Conservation (phyloP, 2,329 filamentous ascomycete species). For the Zymoseptoria passerinii region DNA sequence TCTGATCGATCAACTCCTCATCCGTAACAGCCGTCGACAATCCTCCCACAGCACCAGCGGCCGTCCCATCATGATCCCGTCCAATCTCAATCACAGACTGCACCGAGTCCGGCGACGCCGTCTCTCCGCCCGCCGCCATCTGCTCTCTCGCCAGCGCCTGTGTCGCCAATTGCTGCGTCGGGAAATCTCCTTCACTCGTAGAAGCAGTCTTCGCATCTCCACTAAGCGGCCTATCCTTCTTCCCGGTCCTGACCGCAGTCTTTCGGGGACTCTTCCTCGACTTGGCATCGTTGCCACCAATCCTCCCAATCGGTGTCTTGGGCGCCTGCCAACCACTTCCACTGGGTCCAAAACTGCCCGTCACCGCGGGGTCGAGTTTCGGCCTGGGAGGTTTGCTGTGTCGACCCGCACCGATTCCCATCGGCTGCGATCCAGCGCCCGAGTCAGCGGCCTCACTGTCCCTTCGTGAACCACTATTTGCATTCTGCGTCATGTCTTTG, state of each 20-base stretch:
- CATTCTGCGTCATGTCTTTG: conserved; percentile 23
- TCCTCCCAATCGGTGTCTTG: conserved; percentile 19
- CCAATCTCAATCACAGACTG: conserved; percentile 15
- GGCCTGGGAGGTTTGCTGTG: conserved; percentile 5
- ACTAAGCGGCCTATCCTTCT: conserved; percentile 8
- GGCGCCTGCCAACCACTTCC: conserved; percentile 13
- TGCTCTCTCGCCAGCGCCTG: conserved; percentile 6
- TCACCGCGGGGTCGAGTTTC: conserved; percentile 12
- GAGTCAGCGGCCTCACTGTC: conserved; percentile 24
- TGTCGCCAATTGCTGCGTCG: conserved; percentile 3
- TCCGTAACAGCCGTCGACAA: conserved; percentile 8
- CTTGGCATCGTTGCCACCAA: conserved; percentile 18
- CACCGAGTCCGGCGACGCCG: conserved; percentile 17
- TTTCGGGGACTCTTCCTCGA: conserved; percentile 23
- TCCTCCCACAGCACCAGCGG: conserved; percentile 4
- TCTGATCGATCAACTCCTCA: conserved; percentile 7
- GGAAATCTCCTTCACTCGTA: conserved; percentile 2
- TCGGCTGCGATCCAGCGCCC: background rate
- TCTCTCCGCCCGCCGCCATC: conserved; percentile 2
- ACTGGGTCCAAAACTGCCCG: background rate
- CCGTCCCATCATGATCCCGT: conserved; percentile 4
- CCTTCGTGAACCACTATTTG: conserved; percentile 18
- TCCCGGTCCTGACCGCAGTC: background rate
- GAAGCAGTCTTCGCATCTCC: conserved; percentile 4
- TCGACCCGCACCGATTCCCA: background rate